These are phyloP conservation scores for Leccinum aurantiacum DNA, from an alignment of 768 basidiomycete species.

Conservation along the genomic window DNA sequence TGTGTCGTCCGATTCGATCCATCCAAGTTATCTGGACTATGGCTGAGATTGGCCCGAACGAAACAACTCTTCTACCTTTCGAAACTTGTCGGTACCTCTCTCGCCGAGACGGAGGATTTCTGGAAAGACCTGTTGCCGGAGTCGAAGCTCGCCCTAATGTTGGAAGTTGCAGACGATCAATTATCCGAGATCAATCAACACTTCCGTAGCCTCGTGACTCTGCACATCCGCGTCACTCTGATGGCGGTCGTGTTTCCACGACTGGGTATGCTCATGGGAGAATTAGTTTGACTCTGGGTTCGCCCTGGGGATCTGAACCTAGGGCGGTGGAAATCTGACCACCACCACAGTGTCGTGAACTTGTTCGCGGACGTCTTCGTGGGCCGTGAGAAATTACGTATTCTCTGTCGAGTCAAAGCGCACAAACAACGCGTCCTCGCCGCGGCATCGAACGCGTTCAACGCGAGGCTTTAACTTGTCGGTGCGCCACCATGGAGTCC, in stretches of 20 bases:
- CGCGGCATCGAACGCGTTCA: conserved; percentile 19
- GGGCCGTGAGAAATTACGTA: conserved; percentile 26
- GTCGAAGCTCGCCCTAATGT: conserved; percentile 64
- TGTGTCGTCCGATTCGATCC: conserved; percentile 78
- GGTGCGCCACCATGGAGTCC: conserved; percentile 51
- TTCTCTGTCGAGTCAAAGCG: conserved; percentile 1
- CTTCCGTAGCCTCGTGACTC: conserved; percentile 71
- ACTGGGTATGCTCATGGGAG: conserved; percentile 81
- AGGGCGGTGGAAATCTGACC: too few relatives aligned
- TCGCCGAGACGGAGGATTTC: conserved; percentile 68
- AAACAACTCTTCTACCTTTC: conserved; percentile 70
- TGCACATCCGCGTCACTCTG: conserved; percentile 78
- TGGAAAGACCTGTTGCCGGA: conserved; percentile 56
- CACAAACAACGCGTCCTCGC: conserved; percentile 26
- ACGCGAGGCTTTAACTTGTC: conserved; percentile 7
- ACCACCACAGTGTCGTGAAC: too few relatives aligned
- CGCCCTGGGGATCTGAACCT: too few relatives aligned
- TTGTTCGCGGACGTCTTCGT: too few relatives aligned
- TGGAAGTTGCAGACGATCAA: conserved; percentile 53
- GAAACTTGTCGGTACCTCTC: conserved; percentile 64
- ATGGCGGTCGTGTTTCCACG: conserved; percentile 83
- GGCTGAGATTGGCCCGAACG: conserved; percentile 79
- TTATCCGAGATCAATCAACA: conserved; percentile 51
- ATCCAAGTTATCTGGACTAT: conserved; percentile 87
- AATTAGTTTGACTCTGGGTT: background rate